Evolutionary conservation across 441 rosid genomes (phyloP).

Genomic region (Theobroma grandiflorum): DNA sequence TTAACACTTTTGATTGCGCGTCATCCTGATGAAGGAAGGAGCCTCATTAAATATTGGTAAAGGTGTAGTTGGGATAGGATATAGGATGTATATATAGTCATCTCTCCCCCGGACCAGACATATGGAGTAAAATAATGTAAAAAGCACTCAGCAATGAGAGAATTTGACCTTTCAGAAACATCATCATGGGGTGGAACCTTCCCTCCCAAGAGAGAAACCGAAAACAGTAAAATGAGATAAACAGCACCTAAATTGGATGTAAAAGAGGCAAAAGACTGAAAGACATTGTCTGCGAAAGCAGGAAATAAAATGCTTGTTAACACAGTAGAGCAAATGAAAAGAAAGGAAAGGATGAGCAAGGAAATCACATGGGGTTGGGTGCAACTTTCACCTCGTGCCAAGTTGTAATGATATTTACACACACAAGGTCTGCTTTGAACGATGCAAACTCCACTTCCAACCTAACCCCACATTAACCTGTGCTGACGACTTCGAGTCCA

Average conservation of each 20-base stretch:
- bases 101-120: background rate
- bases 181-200: constrained; percentile 35
- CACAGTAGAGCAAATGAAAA: background rate
- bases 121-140: background rate
- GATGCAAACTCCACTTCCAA: constrained; percentile 31
- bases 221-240: background rate
- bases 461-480: constrained; percentile 29
- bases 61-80: background rate
- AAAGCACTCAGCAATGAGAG: constrained; percentile 12
- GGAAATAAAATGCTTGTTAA: background rate
- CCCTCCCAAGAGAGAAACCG: background rate
- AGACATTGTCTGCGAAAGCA: constrained; percentile 37
- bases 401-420: constrained; percentile 38
- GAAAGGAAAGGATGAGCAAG: background rate
- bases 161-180: constrained; percentile 30
- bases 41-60: background rate
- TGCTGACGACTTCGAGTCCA: constrained; percentile 22
- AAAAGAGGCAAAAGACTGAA: constrained; percentile 7
- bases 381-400: constrained; percentile 35
- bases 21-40: background rate
- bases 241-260: constrained; percentile 9
- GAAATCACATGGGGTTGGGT: constrained; percentile 42
- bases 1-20: background rate
- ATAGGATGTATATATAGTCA: background rate
- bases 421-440: constrained; percentile 34